These are phyloP conservation scores for Brassica hybrid DNA, from an alignment of 441 rosid genomes.

Conservation along the genomic window DNA sequence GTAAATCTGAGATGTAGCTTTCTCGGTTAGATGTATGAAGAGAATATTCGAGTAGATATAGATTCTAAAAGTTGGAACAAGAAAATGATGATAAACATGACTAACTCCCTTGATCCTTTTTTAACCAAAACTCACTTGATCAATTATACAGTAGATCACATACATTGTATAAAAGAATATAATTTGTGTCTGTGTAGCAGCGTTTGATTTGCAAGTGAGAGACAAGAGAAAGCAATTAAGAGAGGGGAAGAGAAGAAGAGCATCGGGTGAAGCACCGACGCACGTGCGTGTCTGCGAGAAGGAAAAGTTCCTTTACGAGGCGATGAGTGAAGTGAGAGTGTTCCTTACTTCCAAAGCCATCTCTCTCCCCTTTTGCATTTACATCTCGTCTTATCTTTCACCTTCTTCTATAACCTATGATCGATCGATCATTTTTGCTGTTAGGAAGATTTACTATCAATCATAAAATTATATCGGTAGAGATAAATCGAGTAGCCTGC, in stretches of 20 bases:
- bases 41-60: not conserved
- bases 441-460: not conserved
- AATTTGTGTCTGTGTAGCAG: not conserved
- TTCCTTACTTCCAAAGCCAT: constrained; percentile 43
- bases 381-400: not conserved
- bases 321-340: constrained; percentile 37
- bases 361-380: constrained; percentile 11
- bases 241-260: constrained; percentile 27
- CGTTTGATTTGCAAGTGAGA: constrained; percentile 22
- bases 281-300: constrained; percentile 41
- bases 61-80: not conserved
- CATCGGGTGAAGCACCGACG: constrained; percentile 40
- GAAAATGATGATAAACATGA: constrained; percentile 18
- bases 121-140: constrained; percentile 13
- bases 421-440: not conserved
- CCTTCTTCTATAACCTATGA: constrained; percentile 19
- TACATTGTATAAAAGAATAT: constrained; percentile 2
- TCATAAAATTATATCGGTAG: not conserved
- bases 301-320: constrained; percentile 47
- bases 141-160: not conserved
- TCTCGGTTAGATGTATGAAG: not conserved
- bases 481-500: not conserved
- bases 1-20: not conserved
- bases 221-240: constrained; percentile 15
- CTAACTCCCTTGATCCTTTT: constrained; percentile 13